phyloP scores from a whole-genome alignment of 306 rosid species.

The Quercus glauca region DNA sequence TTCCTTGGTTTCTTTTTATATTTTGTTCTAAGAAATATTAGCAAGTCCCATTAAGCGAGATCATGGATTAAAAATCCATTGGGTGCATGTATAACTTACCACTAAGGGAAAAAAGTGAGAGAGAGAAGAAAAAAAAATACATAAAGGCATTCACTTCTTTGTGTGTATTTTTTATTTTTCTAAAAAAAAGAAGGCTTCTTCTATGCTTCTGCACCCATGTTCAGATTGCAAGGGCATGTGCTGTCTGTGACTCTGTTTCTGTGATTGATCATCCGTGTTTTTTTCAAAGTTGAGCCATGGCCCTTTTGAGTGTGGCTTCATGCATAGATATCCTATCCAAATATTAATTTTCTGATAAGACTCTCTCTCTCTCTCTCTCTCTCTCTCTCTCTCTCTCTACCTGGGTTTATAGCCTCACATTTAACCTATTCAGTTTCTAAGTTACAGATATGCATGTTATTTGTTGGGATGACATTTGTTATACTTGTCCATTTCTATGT shows the following conservation, averaged over 20 bases:
- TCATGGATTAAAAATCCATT: too few species aligned
- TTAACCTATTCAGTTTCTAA: background rate
- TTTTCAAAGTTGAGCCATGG: background rate
- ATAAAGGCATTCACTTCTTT: background rate
- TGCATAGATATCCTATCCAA: background rate
- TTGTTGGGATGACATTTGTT: background rate
- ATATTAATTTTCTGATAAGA: background rate
- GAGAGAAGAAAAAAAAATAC: too few species aligned
- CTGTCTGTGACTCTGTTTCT: background rate
- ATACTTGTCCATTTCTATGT: background rate
- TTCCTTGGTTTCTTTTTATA: conserved; percentile 3
- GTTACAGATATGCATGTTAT: background rate
- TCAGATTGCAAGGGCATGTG: background rate
- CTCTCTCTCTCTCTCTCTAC: too few species aligned
- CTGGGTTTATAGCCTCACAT: background rate
- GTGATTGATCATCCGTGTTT: background rate
- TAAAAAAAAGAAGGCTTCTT: background rate
- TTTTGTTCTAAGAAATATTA: background rate
- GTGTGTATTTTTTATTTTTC: background rate
- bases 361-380: too few species aligned
- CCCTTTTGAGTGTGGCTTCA: background rate
- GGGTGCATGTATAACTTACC: too few species aligned
- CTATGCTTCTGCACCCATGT: background rate
- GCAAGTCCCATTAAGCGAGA: background rate
- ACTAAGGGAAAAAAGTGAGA: too few species aligned